Percentiles rank a stretch among this genome's conserved stretches.
Evolutionary conservation across 2,329 filamentous ascomycete species (phyloP).

Genomic region (Epicoccum sorghinum): DNA sequence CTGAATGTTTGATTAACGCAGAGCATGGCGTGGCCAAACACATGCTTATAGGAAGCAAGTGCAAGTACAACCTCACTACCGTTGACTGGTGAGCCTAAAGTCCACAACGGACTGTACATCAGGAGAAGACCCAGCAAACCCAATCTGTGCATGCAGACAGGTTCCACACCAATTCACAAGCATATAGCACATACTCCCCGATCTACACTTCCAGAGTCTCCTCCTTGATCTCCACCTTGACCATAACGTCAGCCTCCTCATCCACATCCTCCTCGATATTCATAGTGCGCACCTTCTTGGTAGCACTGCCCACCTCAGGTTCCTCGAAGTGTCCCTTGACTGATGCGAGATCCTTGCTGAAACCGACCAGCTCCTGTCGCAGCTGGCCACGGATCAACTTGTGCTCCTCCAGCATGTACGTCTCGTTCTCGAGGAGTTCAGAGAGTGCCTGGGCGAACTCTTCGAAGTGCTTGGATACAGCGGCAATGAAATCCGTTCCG

Average conservation of each 20-base stretch:
- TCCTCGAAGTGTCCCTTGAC: neutral
- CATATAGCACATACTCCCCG: too few species aligned
- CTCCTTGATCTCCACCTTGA: neutral
- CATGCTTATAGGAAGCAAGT: too few species aligned
- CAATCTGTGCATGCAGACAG: too few species aligned
- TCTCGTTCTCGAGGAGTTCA: conserved; percentile 5
- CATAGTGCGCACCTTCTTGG: neutral
- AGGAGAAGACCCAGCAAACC: too few species aligned
- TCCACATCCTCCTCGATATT: too few species aligned
- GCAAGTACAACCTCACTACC: too few species aligned
- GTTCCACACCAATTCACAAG: too few species aligned
- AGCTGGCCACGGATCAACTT: neutral
- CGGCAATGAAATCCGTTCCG: neutral
- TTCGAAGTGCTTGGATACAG: neutral
- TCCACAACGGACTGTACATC: too few species aligned
- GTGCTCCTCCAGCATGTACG: conserved; percentile 3
- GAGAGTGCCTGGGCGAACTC: conserved; percentile 1
- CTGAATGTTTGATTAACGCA: too few species aligned
- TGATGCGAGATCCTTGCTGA: neutral
- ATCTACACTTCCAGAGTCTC: conserved; percentile 1
- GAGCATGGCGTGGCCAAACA: too few species aligned
- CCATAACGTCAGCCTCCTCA: too few species aligned
- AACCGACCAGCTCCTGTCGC: neutral
- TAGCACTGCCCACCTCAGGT: neutral
- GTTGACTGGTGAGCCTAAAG: too few species aligned